Conservation (phyloP, 441 rosid genomes). For the Adansonia grandidieri region DNA sequence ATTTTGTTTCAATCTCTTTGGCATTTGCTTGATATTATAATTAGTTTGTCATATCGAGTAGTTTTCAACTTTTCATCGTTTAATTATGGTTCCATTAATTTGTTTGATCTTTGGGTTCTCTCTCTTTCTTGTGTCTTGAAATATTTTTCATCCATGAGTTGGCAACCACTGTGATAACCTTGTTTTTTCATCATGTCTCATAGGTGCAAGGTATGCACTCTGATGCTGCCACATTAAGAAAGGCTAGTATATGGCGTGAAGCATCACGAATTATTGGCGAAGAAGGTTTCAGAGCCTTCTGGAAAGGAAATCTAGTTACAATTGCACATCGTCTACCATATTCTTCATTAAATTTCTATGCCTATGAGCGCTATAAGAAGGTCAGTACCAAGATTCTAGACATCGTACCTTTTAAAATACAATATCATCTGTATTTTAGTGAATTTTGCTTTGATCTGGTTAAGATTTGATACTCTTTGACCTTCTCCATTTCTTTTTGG, state of each 20-base stretch:
- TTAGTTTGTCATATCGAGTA: neutral
- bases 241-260: slow-evolving; percentile 82
- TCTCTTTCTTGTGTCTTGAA: slow-evolving; percentile 5
- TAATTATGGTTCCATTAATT: neutral
- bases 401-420: neutral
- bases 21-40: neutral
- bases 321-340: slow-evolving; percentile 91
- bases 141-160: neutral
- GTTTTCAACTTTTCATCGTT: slow-evolving; percentile 1
- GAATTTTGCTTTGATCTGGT: neutral
- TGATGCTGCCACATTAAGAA: slow-evolving; percentile 62
- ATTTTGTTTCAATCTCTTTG: neutral
- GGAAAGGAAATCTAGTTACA: slow-evolving; percentile 95
- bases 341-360: slow-evolving; percentile 83
- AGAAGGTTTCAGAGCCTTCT: slow-evolving; percentile 87
- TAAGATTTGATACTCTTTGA: neutral
- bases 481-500: neutral
- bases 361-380: slow-evolving; percentile 82
- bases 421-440: neutral
- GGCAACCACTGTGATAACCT: neutral
- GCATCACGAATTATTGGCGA: slow-evolving; percentile 85
- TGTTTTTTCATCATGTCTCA: slow-evolving; percentile 2
- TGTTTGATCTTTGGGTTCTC: neutral
- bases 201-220: slow-evolving; percentile 97
- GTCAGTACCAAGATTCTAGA: slow-evolving; percentile 38